Evolutionary conservation across 768 basidiomycete genomes (phyloP).

Genomic region (Flagelloscypha sp.): DNA sequence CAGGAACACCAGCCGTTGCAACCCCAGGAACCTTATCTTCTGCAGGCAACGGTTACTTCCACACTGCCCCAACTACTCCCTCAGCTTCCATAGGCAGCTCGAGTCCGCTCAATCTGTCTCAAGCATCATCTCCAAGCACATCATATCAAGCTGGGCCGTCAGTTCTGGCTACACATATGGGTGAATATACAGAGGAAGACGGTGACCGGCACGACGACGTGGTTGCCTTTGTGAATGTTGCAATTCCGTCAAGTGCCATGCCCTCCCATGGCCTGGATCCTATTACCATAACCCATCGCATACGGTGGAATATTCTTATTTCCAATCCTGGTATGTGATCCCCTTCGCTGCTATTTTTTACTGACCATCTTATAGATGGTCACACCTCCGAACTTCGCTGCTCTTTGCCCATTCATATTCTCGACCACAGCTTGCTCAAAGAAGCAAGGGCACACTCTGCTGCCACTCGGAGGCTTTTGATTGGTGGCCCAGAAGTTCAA

Average conservation of each 20-base stretch:
- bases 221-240: constrained; percentile 51
- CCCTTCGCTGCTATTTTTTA: no score
- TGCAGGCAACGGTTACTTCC: constrained; percentile 3
- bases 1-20: no score
- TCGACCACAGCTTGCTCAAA: constrained; percentile 62
- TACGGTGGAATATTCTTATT: constrained; percentile 75
- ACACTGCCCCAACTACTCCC: constrained; percentile 6
- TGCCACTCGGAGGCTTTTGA: constrained; percentile 66
- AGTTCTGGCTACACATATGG: no score
- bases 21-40: constrained; percentile 6
- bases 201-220: constrained; percentile 35
- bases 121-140: constrained; percentile 1
- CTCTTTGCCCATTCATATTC: constrained; percentile 80
- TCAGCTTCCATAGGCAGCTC: neutral
- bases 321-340: constrained; percentile 76
- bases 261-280: constrained; percentile 75
- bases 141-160: constrained; percentile 1
- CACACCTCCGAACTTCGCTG: constrained; percentile 94
- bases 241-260: constrained; percentile 51
- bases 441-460: constrained; percentile 70
- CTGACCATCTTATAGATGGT: no score
- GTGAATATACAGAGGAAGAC: constrained; percentile 18
- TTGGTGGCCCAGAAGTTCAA: constrained; percentile 31
- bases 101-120: constrained; percentile 3
- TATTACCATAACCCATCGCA: constrained; percentile 65